Evolutionary conservation across 345 rosid genomes (phyloP), one percentile per base, ranked within the genome.

Genomic region (Sapria himalayana): DNA sequence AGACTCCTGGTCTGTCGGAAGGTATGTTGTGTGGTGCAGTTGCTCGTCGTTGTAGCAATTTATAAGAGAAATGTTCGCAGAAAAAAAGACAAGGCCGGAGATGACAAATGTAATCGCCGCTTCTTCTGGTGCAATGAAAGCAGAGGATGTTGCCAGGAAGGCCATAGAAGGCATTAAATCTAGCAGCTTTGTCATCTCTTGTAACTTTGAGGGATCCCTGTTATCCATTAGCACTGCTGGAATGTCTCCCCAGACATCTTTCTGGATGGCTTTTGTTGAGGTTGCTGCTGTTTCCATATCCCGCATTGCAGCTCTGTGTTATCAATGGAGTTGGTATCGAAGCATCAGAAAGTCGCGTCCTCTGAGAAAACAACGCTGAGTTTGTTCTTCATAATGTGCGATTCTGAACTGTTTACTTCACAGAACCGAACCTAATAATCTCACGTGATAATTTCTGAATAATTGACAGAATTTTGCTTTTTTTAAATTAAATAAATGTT

Each of bases 251-350:
- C 92, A 76, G 44, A 63, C 78, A 51, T 81, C 94, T 12, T 70
- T 25, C 51, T 25, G 60, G 61, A 65, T 73, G 67, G 97, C 94
- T 34, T 78, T 72, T 50, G 27, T 73, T 38, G 94, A 86, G 70
- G 85, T 86, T 17, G 52, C 57, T 32, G 40, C 64, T 7, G 68
- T 56, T 35, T 67, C 85, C 48, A 14, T 72, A 7, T 13, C 63
- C 22, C 77, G 85, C 19, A 19, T 78, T 15, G 48, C 15, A 14
- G 81, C 68, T 27, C 61, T 81, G 19, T 64, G 47, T 43, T 76
- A 73, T 43, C 80, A 64, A 29, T 78, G 97, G 94, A 78, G 61
- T 50, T 76, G 81, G 89, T 86, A 81, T 24, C 46, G 61, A 19
- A 63, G 59, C 22, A 81, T 78, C 22, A 71, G 68, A 33, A 59